Evolutionary conservation across 768 basidiomycete genomes (phyloP).

Genomic region (Tulasnella sp.): DNA sequence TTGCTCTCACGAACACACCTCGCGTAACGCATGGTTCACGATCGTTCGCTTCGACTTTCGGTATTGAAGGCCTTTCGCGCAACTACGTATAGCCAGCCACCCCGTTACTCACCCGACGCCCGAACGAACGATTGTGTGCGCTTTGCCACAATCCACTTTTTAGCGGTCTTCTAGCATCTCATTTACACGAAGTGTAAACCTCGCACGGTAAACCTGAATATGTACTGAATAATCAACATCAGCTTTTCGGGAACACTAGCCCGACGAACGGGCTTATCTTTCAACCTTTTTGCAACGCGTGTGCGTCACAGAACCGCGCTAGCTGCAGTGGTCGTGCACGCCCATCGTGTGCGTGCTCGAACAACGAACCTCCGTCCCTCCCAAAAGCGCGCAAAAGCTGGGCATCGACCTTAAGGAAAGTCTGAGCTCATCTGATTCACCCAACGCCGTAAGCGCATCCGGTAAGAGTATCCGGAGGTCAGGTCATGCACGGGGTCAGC

Average conservation of each 20-base stretch:
- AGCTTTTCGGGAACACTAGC: neutral
- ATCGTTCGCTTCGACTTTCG: neutral
- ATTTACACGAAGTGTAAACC: neutral
- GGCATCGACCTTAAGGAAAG: neutral
- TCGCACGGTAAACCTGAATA: conserved; percentile 1
- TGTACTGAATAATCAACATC: neutral
- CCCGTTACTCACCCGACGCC: neutral
- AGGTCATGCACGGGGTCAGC: neutral
- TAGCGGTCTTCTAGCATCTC: too few relatives aligned
- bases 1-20: neutral
- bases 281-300: neutral
- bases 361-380: neutral
- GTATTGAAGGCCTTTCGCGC: neutral
- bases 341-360: too few relatives aligned
- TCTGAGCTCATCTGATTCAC: neutral
- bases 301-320: neutral
- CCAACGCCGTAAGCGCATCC: conserved; percentile 1
- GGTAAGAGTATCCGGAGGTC: neutral
- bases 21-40: neutral
- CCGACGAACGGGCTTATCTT: neutral
- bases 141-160: neutral
- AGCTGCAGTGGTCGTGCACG: too few relatives aligned
- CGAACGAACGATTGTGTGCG: neutral
- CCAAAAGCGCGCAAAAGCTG: neutral
- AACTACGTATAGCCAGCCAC: neutral